These are phyloP conservation scores for Ajuga chamaepitys DNA, from an alignment of 257 asterid species.

Conservation along the genomic window DNA sequence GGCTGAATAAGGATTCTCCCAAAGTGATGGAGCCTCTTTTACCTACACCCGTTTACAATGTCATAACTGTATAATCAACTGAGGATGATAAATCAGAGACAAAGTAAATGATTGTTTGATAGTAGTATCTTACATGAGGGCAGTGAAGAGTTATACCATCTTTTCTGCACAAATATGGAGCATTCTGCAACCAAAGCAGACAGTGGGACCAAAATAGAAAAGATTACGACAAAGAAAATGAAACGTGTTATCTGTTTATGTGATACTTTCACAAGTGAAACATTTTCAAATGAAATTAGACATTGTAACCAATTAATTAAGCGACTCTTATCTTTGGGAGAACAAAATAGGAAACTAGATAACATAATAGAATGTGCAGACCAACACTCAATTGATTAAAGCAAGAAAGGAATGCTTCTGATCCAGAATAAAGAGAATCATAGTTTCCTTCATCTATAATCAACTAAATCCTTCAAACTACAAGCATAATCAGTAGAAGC, in stretches of 20 bases:
- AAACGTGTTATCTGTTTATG: not conserved
- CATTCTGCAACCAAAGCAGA: slow-evolving; percentile 52
- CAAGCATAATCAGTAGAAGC: not conserved
- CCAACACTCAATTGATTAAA: not conserved
- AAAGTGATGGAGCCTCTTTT: slow-evolving; percentile 79
- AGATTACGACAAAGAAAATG: not conserved
- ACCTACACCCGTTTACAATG: slow-evolving; percentile 42
- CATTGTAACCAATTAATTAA: not conserved
- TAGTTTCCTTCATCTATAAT: not conserved
- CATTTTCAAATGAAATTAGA: not conserved
- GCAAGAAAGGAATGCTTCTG: not conserved
- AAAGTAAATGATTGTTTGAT: not conserved
- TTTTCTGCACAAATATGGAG: slow-evolving; percentile 85
- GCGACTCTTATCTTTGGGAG: not conserved
- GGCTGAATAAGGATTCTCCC: slow-evolving; percentile 97
- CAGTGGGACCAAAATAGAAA: slow-evolving; percentile 5
- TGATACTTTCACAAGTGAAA: not conserved
- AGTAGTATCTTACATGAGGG: slow-evolving; percentile 76
- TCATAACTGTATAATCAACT: slow-evolving; percentile 3
- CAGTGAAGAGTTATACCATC: slow-evolving; percentile 90
- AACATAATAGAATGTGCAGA: not conserved
- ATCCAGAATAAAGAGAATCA: not conserved
- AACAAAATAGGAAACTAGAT: not conserved
- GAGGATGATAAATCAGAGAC: not conserved
- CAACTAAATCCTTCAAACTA: not conserved